phyloP scores from a whole-genome alignment of 768 basidiomycete genomes.

The Auricularia cornea region DNA sequence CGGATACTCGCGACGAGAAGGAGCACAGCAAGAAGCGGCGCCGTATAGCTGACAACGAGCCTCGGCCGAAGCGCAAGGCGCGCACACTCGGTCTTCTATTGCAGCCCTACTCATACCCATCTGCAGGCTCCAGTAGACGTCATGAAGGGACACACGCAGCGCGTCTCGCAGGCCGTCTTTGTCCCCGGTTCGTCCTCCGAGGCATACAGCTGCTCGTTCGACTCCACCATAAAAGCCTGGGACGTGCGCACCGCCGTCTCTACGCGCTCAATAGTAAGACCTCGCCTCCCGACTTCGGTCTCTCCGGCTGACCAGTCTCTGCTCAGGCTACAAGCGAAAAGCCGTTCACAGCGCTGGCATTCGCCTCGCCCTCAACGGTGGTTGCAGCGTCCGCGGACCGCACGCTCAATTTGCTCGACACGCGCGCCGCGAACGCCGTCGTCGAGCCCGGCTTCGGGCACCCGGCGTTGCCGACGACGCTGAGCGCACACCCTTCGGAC shows the following conservation, averaged over 20 bases:
- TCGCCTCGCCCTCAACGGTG: constrained; percentile 36
- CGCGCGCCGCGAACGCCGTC: constrained; percentile 35
- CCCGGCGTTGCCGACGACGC: constrained; percentile 57
- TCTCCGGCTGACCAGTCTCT: neutral
- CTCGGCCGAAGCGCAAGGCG: constrained; percentile 41
- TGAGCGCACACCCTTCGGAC: constrained; percentile 29
- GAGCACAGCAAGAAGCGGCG: constrained; percentile 58
- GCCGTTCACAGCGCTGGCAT: constrained; percentile 60
- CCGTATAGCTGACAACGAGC: constrained; percentile 33
- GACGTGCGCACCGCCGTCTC: constrained; percentile 74
- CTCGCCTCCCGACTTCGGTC: neutral
- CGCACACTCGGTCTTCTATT: constrained; percentile 11
- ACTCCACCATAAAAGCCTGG: constrained; percentile 86
- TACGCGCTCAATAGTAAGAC: constrained; percentile 56
- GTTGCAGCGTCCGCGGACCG: constrained; percentile 69
- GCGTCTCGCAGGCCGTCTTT: constrained; percentile 71
- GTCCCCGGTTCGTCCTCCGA: constrained; percentile 19
- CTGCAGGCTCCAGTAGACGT: constrained; percentile 52
- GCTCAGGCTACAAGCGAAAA: constrained; percentile 59
- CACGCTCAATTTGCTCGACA: constrained; percentile 61
- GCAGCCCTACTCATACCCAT: neutral
- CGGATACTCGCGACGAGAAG: constrained; percentile 31
- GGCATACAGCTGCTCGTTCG: constrained; percentile 78
- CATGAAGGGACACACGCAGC: constrained; percentile 74
- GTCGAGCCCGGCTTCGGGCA: constrained; percentile 44